Base-by-base conservation (phyloP, 306 rosid genomes). In the Calophaca sinica region DNA sequence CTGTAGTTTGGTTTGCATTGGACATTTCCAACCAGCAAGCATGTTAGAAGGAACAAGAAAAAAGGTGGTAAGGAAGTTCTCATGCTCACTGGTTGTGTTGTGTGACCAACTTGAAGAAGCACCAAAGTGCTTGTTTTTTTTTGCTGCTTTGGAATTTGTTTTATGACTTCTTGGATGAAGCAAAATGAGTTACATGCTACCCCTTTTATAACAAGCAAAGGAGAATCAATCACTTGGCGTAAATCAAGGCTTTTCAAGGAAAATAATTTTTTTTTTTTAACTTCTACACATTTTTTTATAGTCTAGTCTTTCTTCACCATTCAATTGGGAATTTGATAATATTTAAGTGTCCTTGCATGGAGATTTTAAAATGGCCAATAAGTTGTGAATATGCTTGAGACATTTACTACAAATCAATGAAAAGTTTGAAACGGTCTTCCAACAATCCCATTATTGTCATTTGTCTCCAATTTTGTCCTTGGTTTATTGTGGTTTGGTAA, bases 1-100 rank as follows among this genome's bases (percentile, higher is more conserved):
- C 82, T 58, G 57, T 94, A 94, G 35, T 94, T 86, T 1, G 88
- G 91, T 41, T 81, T 76, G 68, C 79, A 82, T 77, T 81, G 79
- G 15, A 80, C 90, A 53, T 20, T 77, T 0, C 60, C 80, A 41
- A 74, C 49, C 28, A 77, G 52, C 26, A 76, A 20, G n/a, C 84
- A 55, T 50, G 67, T 57, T 32, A 69, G 7, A 38, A 68, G 9
- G 9, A 78, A 70, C 48, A 75, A 66, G 6, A 55, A 65, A 41
- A 58, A 8, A 7, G 2, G 4, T 3, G 3, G 42, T 9, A 62
- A 73, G 1, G 74, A 74, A 57, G 44, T 36, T 79, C 64, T 62
- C 50, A 59, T 49, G 31, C 55, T 75, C 68, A 66, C 75, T 73
- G 63, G 28, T 82, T 70, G 73, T 13, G 12, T 62, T 62, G 6